A percentile compares a stretch with the other conserved stretches of the same genome.
Conservation (phyloP, 2,329 filamentous ascomycete species). For the Colletotrichum somersetense region DNA sequence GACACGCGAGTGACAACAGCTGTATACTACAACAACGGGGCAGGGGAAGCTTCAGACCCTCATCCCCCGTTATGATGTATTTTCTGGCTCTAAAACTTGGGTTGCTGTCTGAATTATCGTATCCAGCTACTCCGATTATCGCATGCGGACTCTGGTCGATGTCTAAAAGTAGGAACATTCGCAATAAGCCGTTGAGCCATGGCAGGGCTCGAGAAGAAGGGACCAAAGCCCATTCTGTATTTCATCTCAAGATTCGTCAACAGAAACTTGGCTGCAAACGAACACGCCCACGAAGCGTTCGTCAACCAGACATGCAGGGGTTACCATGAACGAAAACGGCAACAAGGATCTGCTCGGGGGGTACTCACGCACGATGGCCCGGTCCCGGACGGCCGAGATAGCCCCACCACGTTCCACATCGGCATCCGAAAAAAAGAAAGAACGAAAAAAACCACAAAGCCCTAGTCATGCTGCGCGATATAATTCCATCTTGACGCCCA, state of each 20-base stretch:
- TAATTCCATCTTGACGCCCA: accelerated
- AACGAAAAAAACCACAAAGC: not conserved
- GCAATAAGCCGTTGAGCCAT: not conserved
- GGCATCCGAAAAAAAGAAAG: not conserved
- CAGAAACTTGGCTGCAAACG: no score
- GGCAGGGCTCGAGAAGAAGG: not conserved
- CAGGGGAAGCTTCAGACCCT: not conserved
- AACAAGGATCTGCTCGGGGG: no score
- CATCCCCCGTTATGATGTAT: not conserved
- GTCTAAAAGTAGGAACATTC: not conserved
- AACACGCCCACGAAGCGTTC: no score
- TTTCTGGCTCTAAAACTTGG: not conserved
- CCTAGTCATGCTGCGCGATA: not conserved
- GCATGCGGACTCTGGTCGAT: no score
- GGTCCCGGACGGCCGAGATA: not conserved
- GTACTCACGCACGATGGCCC: not conserved
- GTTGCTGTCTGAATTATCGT: not conserved
- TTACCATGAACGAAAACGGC: no score
- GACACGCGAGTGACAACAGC: no score
- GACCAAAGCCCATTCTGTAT: not conserved
- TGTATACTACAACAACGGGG: not conserved
- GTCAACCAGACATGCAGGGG: no score
- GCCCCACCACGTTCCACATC: not conserved
- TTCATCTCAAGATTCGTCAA: not conserved
- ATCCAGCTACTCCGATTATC: not conserved